Base-by-base conservation (phyloP, 345 rosid genomes). In the Dipteronia dyeriana region DNA sequence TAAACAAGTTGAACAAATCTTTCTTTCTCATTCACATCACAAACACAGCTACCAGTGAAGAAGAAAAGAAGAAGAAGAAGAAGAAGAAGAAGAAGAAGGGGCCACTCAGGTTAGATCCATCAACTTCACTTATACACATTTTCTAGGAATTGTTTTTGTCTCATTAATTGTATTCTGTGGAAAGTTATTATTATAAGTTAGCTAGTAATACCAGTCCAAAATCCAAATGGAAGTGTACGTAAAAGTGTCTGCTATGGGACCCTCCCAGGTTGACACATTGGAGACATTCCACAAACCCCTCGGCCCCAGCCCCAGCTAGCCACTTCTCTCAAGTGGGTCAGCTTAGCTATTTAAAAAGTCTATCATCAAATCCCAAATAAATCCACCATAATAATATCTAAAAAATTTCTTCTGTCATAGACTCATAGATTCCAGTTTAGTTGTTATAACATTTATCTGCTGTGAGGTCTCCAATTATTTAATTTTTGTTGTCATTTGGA, bases 201-300 rank as follows among this genome's bases (percentile, higher is more conserved):
- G 38, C 38, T 34, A 34, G 38, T 34, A 34, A 34, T 34, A 34
- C 38, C 38, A 34, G 38, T 34, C 38, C 38, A 34, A 34, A 34
- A 34, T 34, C 38, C 4, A 34, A 34, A 34, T 34, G 38, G 2
- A 5, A 34, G 38, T 34, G 6, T 0, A 34, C 4, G 38, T 34
- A 65, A 60, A 67, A 56, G 73, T 73, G 76, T 65, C 73, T 34
- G 38, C 10, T n/a, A 17, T 14, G 10, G 56, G 62, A 31, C 74
- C 72, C 77, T 4, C 38, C 38, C 12, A 26, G 54, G 39, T 66
- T 70, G 73, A 78, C 82, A 78, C 77, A 75, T 71, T 61, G 75
- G 57, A 7, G 72, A 68, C 80, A 79, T 79, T 75, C 82, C 70
- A 31, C 38, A 22, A 19, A 26, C 26, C 26, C 1, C 26, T n/a